Evolutionary conservation across 2,329 filamentous ascomycete genomes (phyloP).

Genomic region (Mollisia scopiformis): DNA sequence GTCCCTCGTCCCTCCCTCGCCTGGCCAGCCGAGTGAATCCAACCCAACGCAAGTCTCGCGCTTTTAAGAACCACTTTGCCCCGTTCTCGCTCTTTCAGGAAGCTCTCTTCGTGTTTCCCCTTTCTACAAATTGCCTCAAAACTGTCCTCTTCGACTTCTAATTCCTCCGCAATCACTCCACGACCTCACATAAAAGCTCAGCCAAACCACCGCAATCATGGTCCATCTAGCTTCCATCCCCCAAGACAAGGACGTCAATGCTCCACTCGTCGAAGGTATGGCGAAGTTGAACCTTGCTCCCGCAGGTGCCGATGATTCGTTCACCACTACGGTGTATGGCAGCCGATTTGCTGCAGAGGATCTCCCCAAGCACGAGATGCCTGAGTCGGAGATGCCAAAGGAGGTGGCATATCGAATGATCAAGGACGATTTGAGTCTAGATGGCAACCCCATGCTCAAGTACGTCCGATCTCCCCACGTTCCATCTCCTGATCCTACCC

Average conservation of each 20-base stretch:
- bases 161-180: not conserved
- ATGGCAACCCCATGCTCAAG: conserved; percentile 89
- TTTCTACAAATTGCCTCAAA: not conserved
- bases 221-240: conserved; percentile 51
- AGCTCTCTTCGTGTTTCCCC: not conserved
- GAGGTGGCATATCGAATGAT: conserved; percentile 97
- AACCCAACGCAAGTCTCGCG: not conserved
- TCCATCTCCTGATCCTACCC: not conserved
- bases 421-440: conserved; percentile 89
- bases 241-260: conserved; percentile 19
- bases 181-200: conserved; percentile 2
- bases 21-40: not conserved
- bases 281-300: conserved; percentile 48
- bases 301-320: conserved; percentile 22
- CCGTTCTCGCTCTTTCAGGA: not conserved
- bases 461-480: conserved; percentile 41
- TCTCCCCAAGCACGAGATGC: conserved; percentile 83
- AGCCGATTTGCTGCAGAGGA: conserved; percentile 81
- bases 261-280: conserved; percentile 43
- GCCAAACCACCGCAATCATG: conserved; percentile 40
- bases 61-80: not conserved
- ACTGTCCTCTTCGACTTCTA: not conserved
- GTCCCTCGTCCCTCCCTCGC: no score
- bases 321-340: conserved; percentile 69
- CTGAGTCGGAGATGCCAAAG: conserved; percentile 85